Base-by-base conservation (phyloP, 1,284 basidiomycete species). In the Marasmius sp. region DNA sequence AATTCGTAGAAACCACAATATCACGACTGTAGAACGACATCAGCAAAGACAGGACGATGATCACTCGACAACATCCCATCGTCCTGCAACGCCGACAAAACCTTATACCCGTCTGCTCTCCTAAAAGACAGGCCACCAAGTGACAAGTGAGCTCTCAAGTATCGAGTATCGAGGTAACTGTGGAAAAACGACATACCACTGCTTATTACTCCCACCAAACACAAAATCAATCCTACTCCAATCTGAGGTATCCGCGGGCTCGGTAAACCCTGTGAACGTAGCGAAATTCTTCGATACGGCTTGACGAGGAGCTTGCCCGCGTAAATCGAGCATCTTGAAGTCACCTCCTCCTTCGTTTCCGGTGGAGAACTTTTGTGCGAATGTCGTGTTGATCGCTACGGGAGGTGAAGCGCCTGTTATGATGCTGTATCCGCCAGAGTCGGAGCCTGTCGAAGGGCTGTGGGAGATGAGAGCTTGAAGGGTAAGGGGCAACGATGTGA, bases 1-100 rank as follows among this genome's bases (percentile, higher is more conserved):
- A 5, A 27, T 27, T 27, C 27, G 27, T 27, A 27, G 27, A 27
- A 27, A 27, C 27, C 27, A 27, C 2, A 27, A 27, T 27, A 27
- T 27, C 27, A 47, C 6, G 16, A 47, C 14, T 47, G 11, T 8
- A 79, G 61, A 5, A 63, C 61, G 45, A 82, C 61, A 60, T 85
- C 82, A 3, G 73, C 76, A 63, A 83, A 81, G 6, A 85, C 82
- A 6, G 82, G 84, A 1, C 83, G 77, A 68, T 86, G 84, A 66
- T 86, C 85, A 63, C 84, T 85, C 7, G 79, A 79, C 47, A 85
- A 74, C n/a, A 82, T 68, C 1, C 85, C 85, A 64, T 85, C 84
- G 62, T 85, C 84, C 4, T 78, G 76, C 37, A 81, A 70, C 0
- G 78, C 75, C 2, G 75, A 74, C 12, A 72, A 78, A 11, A 84